Conservation (phyloP, 1,139 yeast genomes). For the Pichia sp. region DNA sequence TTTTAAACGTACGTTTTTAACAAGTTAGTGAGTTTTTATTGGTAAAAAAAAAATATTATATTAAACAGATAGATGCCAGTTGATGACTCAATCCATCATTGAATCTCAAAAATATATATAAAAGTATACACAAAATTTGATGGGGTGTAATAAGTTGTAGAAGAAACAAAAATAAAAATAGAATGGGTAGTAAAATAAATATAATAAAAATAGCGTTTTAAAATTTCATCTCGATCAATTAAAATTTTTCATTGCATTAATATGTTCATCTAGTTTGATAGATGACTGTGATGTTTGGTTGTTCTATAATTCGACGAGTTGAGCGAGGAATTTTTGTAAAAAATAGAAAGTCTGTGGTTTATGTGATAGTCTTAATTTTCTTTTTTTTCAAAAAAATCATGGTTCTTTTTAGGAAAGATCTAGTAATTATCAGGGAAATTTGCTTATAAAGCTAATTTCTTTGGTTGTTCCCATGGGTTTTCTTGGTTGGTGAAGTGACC, state of each 20-base stretch:
- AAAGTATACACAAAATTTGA: constrained; percentile 8
- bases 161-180: background rate
- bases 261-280: too few relatives aligned
- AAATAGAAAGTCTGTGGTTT: background rate
- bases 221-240: too few relatives aligned
- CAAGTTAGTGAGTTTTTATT: too few relatives aligned
- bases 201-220: constrained; percentile 1
- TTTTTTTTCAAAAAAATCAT: background rate
- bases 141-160: constrained; percentile 3
- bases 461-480: constrained; percentile 98
- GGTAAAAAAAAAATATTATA: too few relatives aligned
- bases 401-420: constrained; percentile 6
- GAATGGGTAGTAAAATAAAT: background rate
- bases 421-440: background rate
- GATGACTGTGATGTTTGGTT: background rate
- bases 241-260: too few relatives aligned
- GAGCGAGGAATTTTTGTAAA: constrained; percentile 10
- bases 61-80: constrained; percentile 16
- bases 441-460: constrained; percentile 62
- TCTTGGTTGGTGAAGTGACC: constrained; percentile 99
- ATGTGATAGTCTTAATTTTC: background rate
- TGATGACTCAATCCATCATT: constrained; percentile 18
- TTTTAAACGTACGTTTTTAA: too few relatives aligned
- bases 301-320: constrained; percentile 9
- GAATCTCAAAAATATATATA: constrained; percentile 12